Base-by-base conservation (phyloP, 2,329 filamentous ascomycete genomes). In the Fusarium marasasianum region DNA sequence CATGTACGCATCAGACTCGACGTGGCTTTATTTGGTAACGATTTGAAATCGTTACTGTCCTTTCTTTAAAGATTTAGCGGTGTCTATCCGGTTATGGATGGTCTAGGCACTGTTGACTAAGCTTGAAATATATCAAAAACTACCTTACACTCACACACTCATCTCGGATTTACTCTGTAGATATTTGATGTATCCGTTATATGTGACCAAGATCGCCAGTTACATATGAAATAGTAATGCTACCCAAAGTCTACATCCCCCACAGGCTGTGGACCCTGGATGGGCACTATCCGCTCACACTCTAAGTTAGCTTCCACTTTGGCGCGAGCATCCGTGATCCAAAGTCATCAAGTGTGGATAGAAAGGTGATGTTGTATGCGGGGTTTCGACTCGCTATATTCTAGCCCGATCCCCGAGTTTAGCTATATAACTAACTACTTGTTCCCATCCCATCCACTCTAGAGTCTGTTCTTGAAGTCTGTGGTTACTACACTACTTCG, bases 331-430 rank as follows among this genome's bases (percentile, higher is more conserved):
- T 35, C 66, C 41, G 48, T 31, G 40, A 75, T 66, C 66, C 38
- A n/a, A 26, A 56, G 45, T 8, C 20, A 58, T 65, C 54, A 57
- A 59, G 45, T 37, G 50, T 41, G 51, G 51, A 43, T 45, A 26
- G 11, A 38, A 33, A 37, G 35, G 63, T 13, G 37, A 29, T 44
- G 24, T 37, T 40, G n/a, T 38, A 56, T 75, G 75, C 66, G 75
- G 74, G 74, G 74, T 72, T 60, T 37, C 37, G 60, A 64, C 63
- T 76, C 74, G 74, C 74, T 77, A 31, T 41, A 33, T 44, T 63
- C 51, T 69, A 72, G 47, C 66, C 73, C 75, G 75, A 76, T 55
- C 53, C 22, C 73, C 67, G 75, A 69, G 40, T 58, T 38, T 53
- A 61, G 20, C 29, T 73, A 61, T 68, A 53, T 70, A 70, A 58